Base-by-base conservation (phyloP, 2,329 filamentous ascomycete genomes). In the Periconia macrospinosa region DNA sequence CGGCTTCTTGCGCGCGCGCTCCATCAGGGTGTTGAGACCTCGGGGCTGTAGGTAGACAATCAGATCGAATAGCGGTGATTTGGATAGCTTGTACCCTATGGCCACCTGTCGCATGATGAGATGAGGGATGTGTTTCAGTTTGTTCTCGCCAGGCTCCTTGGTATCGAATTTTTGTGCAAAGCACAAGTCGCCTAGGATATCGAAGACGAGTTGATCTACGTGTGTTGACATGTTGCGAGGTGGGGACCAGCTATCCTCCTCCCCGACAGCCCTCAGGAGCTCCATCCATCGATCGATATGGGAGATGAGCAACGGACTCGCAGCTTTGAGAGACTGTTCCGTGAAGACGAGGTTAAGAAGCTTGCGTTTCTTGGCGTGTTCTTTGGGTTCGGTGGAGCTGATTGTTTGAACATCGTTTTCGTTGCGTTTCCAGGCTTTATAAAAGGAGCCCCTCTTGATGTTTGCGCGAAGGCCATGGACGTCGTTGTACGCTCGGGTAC, bases 101-200 rank as follows among this genome's bases (percentile, higher is more conserved):
- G n/a, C 3, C 13, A 60, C 46, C 8, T 54, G 41, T n/a, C 55
- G 43, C 51, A 57, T 45, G 18, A 57, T 48, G 15, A 50, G 41
- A 33, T 60, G 50, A 6, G 59, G 57, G 1, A 60, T 33, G 6
- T 47, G 41, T 47, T 57, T 57, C 37, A 60, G 43, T 44, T 40
- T 45, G 37, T 60, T 60, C 41, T 55, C 44, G 8, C 62, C 62
- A 0, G 63, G 52, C 45, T 67, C 62, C 30, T 75, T 66, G 61
- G 69, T 70, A 40, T 61, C 52, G 56, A 76, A 72, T 30, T 62
- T 50, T 48, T 71, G 63, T 7, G 70, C 70, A 55, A 74, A 71
- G 42, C 62, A 69, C 2, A 76, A 58, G 44, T 78, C 74, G 10
- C 74, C 75, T 66, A 81, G 75, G 37, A 80, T 70, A 51, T 80